A percentile compares a stretch with the other conserved stretches of the same genome.
These are phyloP conservation scores for Argentina anserina DNA, from an alignment of 306 rosid species.

Conservation along the genomic window DNA sequence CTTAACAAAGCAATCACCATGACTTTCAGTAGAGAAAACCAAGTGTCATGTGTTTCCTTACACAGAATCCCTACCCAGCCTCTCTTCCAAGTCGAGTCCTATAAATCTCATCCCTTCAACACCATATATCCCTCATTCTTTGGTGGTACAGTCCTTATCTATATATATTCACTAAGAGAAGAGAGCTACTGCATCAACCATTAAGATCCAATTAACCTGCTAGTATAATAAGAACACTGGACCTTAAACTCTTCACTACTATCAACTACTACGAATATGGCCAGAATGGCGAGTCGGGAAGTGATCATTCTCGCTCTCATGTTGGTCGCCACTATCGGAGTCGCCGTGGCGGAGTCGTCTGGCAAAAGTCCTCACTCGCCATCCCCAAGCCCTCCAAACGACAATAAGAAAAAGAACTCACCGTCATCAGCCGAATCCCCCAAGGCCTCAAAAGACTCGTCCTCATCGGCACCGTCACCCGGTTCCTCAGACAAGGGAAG, in stretches of 20 bases:
- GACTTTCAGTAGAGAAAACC: not conserved
- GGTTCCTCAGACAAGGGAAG: not conserved
- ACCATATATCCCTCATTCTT: conserved; percentile 2
- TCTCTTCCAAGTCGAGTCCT: conserved; percentile 1
- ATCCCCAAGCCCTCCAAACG: too few relatives aligned
- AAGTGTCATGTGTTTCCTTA: not conserved
- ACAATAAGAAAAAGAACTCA: too few relatives aligned
- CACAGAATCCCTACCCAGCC: not conserved
- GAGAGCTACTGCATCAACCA: not conserved
- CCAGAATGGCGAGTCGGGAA: conserved; percentile 17
- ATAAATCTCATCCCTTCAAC: not conserved
- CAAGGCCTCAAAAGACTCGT: not conserved
- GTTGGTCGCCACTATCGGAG: conserved; percentile 32
- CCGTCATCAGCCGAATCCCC: not conserved
- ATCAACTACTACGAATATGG: not conserved
- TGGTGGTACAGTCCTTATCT: not conserved
- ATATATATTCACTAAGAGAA: not conserved
- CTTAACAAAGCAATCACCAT: not conserved
- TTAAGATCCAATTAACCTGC: not conserved
- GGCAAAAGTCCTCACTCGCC: conserved; percentile 23
- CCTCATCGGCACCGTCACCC: not conserved
- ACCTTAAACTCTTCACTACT: not conserved
- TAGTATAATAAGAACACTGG: not conserved
- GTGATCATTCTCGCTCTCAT: conserved; percentile 39
- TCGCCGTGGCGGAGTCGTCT: conserved; percentile 28